Evolutionary conservation across 2,329 filamentous ascomycete species (phyloP).

Genomic region (Dactylellina leptospora): DNA sequence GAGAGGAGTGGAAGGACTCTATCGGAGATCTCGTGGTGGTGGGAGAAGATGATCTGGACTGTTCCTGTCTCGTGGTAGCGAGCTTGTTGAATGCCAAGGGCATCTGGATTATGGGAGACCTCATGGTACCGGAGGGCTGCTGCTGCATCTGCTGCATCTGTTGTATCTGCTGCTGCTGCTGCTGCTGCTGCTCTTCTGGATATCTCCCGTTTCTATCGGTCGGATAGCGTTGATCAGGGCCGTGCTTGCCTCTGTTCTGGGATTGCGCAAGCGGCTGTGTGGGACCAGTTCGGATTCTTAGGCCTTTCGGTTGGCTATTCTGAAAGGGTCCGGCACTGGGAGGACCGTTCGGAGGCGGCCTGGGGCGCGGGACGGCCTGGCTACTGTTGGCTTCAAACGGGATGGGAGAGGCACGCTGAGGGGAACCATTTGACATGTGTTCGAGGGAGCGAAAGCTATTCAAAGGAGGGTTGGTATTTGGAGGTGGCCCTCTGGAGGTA

Average conservation of each 20-base stretch:
- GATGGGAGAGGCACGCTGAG: conserved; percentile 41
- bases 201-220: conserved; percentile 47
- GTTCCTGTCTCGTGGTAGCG: conserved; percentile 44
- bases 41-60: conserved; percentile 45
- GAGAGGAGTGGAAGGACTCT: conserved; percentile 42
- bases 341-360: conserved; percentile 49
- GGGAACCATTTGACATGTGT: conserved; percentile 45
- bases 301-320: conserved; percentile 46
- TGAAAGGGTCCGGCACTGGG: conserved; percentile 42
- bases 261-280: conserved; percentile 46
- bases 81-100: conserved; percentile 53
- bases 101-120: conserved; percentile 52
- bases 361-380: conserved; percentile 23
- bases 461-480: no score
- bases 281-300: conserved; percentile 52
- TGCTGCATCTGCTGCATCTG: no score
- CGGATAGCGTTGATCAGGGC: conserved; percentile 43
- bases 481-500: no score
- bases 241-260: conserved; percentile 42
- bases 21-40: conserved; percentile 49
- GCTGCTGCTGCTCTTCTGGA: conserved; percentile 33
- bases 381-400: conserved; percentile 46
- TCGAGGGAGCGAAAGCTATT: conserved; percentile 37
- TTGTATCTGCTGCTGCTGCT: no score
- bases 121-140: conserved; percentile 39